phyloP scores from a whole-genome alignment of 139 green algal species.

The Chlamydomonas schloesseri region DNA sequence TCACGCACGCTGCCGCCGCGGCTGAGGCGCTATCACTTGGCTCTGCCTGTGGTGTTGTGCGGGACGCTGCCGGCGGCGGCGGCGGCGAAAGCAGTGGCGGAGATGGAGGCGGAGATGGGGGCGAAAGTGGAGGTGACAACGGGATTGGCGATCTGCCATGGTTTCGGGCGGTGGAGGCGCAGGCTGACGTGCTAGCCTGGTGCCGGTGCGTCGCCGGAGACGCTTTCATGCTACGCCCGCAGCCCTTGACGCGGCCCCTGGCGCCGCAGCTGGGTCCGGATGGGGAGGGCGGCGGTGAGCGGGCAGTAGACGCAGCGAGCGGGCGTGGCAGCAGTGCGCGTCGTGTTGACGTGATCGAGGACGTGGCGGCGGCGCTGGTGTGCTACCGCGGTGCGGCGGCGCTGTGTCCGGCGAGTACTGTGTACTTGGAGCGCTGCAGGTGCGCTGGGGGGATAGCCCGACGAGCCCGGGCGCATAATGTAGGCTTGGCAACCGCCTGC shows the following conservation, averaged over 20 bases:
- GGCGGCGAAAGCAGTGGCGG: background rate
- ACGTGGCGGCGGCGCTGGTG: constrained; percentile 5
- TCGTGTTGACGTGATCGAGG: background rate
- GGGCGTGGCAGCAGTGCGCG: no score
- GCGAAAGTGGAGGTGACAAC: no score
- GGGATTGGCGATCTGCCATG: no score
- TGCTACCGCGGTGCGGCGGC: background rate
- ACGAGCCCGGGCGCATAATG: no score
- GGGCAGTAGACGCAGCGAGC: background rate
- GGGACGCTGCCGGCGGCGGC: no score
- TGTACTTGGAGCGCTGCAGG: background rate
- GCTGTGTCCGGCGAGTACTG: background rate
- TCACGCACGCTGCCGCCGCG: background rate
- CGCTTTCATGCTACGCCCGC: background rate
- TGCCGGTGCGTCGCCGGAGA: constrained; percentile 21
- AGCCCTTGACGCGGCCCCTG: background rate
- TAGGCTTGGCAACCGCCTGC: background rate
- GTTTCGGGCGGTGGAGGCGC: background rate
- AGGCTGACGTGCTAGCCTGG: constrained; percentile 12
- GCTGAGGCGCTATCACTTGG: background rate
- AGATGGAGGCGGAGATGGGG: no score
- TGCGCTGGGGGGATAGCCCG: background rate
- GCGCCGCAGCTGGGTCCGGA: no score
- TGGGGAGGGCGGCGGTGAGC: background rate
- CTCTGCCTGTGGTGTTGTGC: no score